These are phyloP conservation scores for Mycotypha africana DNA, from an alignment of 371 early-diverging fungal genomes.

Conservation along the genomic window DNA sequence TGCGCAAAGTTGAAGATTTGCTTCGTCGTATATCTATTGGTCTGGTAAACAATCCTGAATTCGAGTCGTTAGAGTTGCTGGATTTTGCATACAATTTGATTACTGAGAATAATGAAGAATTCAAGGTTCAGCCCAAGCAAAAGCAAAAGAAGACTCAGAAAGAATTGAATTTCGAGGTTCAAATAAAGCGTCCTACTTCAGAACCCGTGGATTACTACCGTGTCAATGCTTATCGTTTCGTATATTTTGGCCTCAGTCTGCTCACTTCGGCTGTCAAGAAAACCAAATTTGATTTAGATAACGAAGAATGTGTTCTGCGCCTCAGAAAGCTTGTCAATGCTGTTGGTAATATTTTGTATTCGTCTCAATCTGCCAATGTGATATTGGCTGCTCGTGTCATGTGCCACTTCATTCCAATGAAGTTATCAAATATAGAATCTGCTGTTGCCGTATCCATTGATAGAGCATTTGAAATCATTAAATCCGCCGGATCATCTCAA, in stretches of 20 bases:
- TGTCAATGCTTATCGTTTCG: slow-evolving; percentile 83
- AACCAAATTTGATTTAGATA: slow-evolving; percentile 56
- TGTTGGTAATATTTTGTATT: slow-evolving; percentile 78
- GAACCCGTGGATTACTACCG: slow-evolving; percentile 59
- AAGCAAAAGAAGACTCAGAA: slow-evolving; percentile 45
- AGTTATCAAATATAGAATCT: slow-evolving; percentile 61
- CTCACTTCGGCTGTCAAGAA: slow-evolving; percentile 64
- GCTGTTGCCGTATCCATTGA: slow-evolving; percentile 72
- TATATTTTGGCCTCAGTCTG: slow-evolving; percentile 86
- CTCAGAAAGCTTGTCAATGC: slow-evolving; percentile 77
- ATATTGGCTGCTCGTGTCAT: slow-evolving; percentile 68
- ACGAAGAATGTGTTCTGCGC: slow-evolving; percentile 52
- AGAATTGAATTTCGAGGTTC: slow-evolving; percentile 68
- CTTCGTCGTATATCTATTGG: slow-evolving; percentile 75
- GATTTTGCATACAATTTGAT: slow-evolving; percentile 81
- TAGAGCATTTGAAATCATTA: slow-evolving; percentile 69
- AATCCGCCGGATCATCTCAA: slow-evolving; percentile 56
- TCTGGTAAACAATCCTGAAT: slow-evolving; percentile 67
- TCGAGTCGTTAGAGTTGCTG: slow-evolving; percentile 62
- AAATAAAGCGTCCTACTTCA: slow-evolving; percentile 53
- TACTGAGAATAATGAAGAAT: slow-evolving; percentile 69
- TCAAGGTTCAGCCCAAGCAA: slow-evolving; percentile 39
- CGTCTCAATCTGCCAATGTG: slow-evolving; percentile 69
- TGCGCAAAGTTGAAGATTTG: slow-evolving; percentile 72
- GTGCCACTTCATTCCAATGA: slow-evolving; percentile 56